Base-by-base conservation (phyloP, 2,329 filamentous ascomycete genomes). In the Colletotrichum trifolii region DNA sequence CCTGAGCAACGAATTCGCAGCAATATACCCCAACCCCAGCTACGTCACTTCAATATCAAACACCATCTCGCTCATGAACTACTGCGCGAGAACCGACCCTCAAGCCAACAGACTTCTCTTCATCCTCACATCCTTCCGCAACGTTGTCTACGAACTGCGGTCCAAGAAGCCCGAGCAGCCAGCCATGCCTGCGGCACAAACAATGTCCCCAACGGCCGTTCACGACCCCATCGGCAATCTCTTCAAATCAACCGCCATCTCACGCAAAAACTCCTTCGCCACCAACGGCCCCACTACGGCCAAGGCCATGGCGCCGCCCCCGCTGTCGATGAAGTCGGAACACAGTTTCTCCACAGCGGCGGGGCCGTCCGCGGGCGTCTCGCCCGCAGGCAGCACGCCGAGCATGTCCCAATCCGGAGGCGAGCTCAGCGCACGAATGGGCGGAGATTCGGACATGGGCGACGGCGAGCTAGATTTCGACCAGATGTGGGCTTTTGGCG, bases 1-100 rank as follows among this genome's bases (percentile, higher is more conserved):
- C 4, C 73, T 87, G 48, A 85, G 84, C 68, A 88, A 88, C 70
- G 83, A 87, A 64, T 87, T 87, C 69, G 82, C 81, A 4, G 77
- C 74, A 1, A 73, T 88, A 15, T 85, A 83, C 69, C 72, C 77
- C 36, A 82, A 83, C 17, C 72, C 78, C 0, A 74, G 75, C 7
- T 83, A 82, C 38, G 73, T 71, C 1, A 70, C 69, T n/a, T 78
- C 77, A 1, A 79, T 84, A 46, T 66, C 69, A 0, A 78, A 80
- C 39, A 79, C 82, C 8, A 78, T 86, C n/a, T 69, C 73, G 2
- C 81, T 87, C 47, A 78, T 87, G 72, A 72, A 75, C 3, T 83
- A 83, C 69, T 85, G 83, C 68, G 79, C 82, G 8, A 70, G 77
- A 35, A 75, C 73, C 2, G 85, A 87, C 64, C 77, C 78, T 1